phyloP scores from a whole-genome alignment of 2,329 filamentous ascomycete species.

The Byssoonygena ceratinophila region DNA sequence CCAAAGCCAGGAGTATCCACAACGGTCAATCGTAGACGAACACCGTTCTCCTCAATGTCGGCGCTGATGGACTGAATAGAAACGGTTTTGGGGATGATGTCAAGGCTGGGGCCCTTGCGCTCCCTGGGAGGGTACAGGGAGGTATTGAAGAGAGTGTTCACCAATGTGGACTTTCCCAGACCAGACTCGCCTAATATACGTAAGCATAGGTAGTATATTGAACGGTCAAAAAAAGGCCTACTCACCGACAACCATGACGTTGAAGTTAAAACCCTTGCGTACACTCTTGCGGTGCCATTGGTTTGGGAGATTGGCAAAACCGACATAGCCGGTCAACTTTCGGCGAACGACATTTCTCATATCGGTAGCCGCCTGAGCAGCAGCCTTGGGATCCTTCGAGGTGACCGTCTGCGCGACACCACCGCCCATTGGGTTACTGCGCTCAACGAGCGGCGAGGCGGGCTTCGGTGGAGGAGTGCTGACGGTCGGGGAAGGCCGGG shows the following conservation, averaged over 20 bases:
- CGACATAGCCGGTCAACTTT: conserved; percentile 96
- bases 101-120: conserved; percentile 91
- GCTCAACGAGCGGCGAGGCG: conserved; percentile 47
- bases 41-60: conserved; percentile 96
- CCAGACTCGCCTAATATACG: conserved; percentile 75
- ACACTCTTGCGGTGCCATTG: conserved; percentile 99
- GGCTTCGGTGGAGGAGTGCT: conserved; percentile 8
- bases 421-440: conserved; percentile 48
- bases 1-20: conserved; percentile 97
- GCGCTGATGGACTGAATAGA: conserved; percentile 90
- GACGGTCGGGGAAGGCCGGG: conserved; percentile 25
- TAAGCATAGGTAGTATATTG: background rate
- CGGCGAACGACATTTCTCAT: conserved; percentile 93
- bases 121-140: conserved; percentile 98
- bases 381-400: conserved; percentile 54
- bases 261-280: conserved; percentile 99
- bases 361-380: conserved; percentile 49
- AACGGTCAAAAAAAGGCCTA: conserved; percentile 22
- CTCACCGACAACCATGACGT: conserved; percentile 99
- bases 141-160: conserved; percentile 99
- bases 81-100: conserved; percentile 97
- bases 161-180: conserved; percentile 94
- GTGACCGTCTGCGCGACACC: conserved; percentile 49
- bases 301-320: conserved; percentile 96
- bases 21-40: conserved; percentile 88